These are phyloP conservation scores for Boletus subcaerulescens DNA, from an alignment of 768 basidiomycete species.

Conservation along the genomic window DNA sequence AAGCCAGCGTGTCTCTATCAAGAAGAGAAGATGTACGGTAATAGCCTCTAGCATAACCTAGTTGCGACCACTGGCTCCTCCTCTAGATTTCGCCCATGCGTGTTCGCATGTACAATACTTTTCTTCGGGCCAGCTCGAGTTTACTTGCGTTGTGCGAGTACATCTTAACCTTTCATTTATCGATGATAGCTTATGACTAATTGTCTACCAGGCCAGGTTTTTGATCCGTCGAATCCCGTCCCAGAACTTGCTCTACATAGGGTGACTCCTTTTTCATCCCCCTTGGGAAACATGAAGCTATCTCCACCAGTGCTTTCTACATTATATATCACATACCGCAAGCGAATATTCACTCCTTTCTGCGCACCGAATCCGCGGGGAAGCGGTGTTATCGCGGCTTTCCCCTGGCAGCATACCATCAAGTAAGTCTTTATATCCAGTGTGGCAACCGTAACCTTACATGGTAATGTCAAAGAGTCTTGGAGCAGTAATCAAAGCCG, in stretches of 20 bases:
- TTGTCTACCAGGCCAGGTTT: neutral
- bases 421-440: neutral
- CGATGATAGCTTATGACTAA: neutral
- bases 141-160: neutral
- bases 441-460: neutral
- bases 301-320: neutral
- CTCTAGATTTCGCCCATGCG: neutral
- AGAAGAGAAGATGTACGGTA: neutral
- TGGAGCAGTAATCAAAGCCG: neutral
- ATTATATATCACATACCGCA: neutral
- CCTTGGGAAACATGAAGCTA: neutral
- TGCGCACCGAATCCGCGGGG: conserved; percentile 5
- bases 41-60: neutral
- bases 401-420: neutral
- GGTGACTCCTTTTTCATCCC: neutral
- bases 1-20: conserved; percentile 1
- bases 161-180: neutral
- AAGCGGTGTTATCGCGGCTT: conserved; percentile 7
- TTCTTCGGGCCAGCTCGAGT: neutral
- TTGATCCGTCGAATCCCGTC: neutral
- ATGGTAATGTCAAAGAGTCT: neutral
- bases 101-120: neutral
- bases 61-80: neutral
- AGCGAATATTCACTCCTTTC: neutral
- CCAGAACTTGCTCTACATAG: neutral